Percentiles rank a stretch among this genome's conserved stretches.
phyloP scores from a whole-genome alignment of 2,329 filamentous ascomycete species.

The Metarhizium robertsii region DNA sequence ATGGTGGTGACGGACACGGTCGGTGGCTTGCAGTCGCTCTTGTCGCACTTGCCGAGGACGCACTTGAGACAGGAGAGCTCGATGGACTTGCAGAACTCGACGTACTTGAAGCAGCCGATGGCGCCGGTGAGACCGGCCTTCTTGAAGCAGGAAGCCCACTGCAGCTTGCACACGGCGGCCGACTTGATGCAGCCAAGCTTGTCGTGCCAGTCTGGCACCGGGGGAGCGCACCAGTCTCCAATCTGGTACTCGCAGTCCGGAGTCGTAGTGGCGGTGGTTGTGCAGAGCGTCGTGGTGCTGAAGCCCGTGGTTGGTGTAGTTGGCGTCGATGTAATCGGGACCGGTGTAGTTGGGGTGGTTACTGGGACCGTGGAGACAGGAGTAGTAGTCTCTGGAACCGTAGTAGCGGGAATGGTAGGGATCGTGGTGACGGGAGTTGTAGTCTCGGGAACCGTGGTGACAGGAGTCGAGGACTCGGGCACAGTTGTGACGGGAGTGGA shows the following conservation, averaged over 20 bases:
- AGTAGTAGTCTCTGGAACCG: no score
- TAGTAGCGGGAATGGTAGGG: no score
- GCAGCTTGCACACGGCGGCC: neutral
- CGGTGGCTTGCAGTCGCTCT: neutral
- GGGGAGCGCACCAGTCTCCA: neutral
- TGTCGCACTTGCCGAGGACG: neutral
- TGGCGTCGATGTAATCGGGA: neutral
- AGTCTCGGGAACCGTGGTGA: no score
- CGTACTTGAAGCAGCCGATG: neutral
- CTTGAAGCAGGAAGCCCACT: neutral
- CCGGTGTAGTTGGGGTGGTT: neutral
- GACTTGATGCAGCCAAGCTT: neutral
- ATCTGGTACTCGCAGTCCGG: neutral
- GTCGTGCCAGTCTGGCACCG: neutral
- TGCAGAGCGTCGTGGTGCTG: neutral
- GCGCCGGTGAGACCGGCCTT: neutral
- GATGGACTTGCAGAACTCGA: neutral
- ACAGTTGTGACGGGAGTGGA: no score
- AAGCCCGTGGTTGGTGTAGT: neutral
- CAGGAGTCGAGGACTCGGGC: no score
- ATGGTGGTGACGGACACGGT: neutral
- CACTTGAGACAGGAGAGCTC: neutral
- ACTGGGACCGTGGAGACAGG: neutral
- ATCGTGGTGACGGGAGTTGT: no score
- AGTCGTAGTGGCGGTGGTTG: neutral